These are phyloP conservation scores for Phytophthora multivora DNA, from an alignment of 352 stramenopile species.

Conservation along the genomic window DNA sequence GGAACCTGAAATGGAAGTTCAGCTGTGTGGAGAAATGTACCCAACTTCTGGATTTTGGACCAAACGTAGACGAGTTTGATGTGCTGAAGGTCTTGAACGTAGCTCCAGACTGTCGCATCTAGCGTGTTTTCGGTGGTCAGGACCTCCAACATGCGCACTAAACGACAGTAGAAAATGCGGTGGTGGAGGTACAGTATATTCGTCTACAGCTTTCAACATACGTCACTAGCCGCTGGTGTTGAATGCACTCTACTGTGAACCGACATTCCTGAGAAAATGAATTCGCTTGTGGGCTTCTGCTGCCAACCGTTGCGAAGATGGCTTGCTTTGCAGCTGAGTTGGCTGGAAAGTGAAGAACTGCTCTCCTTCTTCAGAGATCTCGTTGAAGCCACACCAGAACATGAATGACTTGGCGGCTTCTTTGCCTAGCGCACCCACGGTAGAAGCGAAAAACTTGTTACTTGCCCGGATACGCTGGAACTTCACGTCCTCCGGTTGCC, in stretches of 20 bases:
- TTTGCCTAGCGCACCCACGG: slow-evolving; percentile 39
- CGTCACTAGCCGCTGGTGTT: slow-evolving; percentile 8
- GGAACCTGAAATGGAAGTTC: slow-evolving; percentile 2
- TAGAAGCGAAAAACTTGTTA: slow-evolving; percentile 76
- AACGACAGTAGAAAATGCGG: not conserved
- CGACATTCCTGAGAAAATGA: slow-evolving; percentile 39
- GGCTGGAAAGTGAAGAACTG: slow-evolving; percentile 50
- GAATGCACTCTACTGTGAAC: slow-evolving; percentile 20
- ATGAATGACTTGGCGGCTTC: slow-evolving; percentile 31
- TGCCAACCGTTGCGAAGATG: slow-evolving; percentile 9
- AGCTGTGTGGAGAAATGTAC: slow-evolving; percentile 17
- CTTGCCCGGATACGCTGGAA: slow-evolving; percentile 74
- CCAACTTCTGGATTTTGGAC: slow-evolving; percentile 27
- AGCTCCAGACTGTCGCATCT: slow-evolving; percentile 33
- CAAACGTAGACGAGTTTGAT: slow-evolving; percentile 21
- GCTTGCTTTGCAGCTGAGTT: slow-evolving; percentile 2
- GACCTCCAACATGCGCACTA: not conserved
- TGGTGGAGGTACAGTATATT: not conserved
- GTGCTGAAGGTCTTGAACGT: slow-evolving; percentile 8
- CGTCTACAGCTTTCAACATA: not conserved
- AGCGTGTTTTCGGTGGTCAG: slow-evolving; percentile 18
- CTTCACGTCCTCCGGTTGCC: slow-evolving; percentile 55
- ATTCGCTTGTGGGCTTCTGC: slow-evolving; percentile 38
- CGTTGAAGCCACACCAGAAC: slow-evolving; percentile 64
- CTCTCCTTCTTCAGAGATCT: slow-evolving; percentile 28